phyloP scores from a whole-genome alignment of 768 basidiomycete genomes.

The Termitomyces titanicus region DNA sequence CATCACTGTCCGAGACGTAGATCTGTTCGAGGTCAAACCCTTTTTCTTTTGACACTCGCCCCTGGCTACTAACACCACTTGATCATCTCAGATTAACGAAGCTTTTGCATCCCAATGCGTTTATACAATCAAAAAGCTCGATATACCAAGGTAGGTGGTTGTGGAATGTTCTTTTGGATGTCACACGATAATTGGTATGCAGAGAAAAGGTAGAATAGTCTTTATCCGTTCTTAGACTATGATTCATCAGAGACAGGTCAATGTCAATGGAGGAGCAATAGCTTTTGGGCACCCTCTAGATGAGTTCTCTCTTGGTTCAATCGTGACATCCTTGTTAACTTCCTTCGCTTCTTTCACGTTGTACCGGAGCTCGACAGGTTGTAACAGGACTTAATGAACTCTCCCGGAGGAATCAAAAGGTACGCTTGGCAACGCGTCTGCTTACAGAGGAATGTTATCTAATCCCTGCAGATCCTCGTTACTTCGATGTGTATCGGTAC shows the following conservation, averaged over 20 bases:
- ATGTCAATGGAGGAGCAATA: slow-evolving; percentile 90
- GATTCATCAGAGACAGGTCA: slow-evolving; percentile 43
- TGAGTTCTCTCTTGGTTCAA: slow-evolving; percentile 35
- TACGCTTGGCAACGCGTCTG: slow-evolving; percentile 22
- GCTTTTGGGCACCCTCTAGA: slow-evolving; percentile 83
- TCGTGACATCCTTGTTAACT: neutral
- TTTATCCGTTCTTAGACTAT: neutral
- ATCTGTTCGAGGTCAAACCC: slow-evolving; percentile 66
- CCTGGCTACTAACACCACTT: neutral
- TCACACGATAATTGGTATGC: neutral
- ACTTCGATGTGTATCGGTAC: slow-evolving; percentile 89
- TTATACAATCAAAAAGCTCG: slow-evolving; percentile 66
- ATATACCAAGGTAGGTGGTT: slow-evolving; percentile 39
- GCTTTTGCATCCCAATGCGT: slow-evolving; percentile 85
- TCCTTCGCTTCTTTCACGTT: slow-evolving; percentile 39
- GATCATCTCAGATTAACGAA: slow-evolving; percentile 69
- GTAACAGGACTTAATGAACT: slow-evolving; percentile 80
- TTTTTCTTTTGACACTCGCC: neutral
- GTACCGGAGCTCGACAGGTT: slow-evolving; percentile 82
- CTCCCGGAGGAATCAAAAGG: slow-evolving; percentile 66
- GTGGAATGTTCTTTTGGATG: neutral
- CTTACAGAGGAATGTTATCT: neutral
- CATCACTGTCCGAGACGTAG: slow-evolving; percentile 64
- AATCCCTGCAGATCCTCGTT: slow-evolving; percentile 56
- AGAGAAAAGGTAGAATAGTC: slow-evolving; percentile 33